phyloP scores from a whole-genome alignment of 345 rosid genomes.

The Dimocarpus longan region DNA sequence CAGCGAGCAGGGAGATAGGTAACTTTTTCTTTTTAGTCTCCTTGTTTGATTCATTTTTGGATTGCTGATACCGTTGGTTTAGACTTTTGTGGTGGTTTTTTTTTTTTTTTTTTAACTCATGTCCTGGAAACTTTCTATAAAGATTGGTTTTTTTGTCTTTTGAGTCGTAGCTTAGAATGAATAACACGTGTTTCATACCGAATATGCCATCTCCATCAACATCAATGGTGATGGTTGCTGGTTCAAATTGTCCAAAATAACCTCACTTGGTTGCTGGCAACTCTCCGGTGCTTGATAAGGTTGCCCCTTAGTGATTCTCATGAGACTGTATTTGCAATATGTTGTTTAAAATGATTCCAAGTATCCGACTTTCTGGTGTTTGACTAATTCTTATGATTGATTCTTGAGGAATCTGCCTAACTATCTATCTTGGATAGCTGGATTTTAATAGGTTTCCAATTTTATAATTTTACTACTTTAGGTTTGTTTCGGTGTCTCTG shows the following conservation, averaged over 20 bases:
- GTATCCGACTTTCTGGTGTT: background rate
- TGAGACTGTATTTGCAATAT: background rate
- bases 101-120: background rate
- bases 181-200: background rate
- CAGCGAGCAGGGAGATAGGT: conserved; percentile 83
- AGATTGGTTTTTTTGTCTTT: background rate
- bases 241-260: background rate
- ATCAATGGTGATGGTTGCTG: background rate
- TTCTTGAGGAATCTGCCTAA: background rate
- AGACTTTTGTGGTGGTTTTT: background rate
- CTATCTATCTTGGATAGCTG: background rate
- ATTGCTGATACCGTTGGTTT: background rate
- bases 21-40: background rate
- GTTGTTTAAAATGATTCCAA: background rate
- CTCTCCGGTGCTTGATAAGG: background rate
- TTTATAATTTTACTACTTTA: background rate
- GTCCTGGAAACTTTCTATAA: background rate
- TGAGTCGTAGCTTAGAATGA: background rate
- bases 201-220: conserved; percentile 10
- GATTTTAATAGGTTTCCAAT: background rate
- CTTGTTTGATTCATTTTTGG: background rate
- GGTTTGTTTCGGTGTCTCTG: background rate
- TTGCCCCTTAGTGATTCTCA: background rate
- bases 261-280: background rate
- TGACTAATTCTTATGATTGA: background rate